These are phyloP conservation scores for Aspergillus eucalypticola DNA, from an alignment of 2,329 filamentous ascomycete genomes.

Conservation along the genomic window DNA sequence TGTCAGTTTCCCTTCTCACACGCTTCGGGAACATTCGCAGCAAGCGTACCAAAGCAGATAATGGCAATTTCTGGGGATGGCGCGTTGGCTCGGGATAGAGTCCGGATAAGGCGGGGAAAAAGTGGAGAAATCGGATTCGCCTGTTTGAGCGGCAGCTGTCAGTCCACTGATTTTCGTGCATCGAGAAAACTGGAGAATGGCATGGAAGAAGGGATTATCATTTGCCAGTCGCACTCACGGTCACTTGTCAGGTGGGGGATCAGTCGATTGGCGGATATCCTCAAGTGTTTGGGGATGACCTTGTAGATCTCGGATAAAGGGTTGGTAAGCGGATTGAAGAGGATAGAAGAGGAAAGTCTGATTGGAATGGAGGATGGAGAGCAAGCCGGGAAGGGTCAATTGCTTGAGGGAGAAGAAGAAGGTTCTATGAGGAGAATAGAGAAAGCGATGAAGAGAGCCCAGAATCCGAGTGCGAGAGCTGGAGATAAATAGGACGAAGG, in stretches of 20 bases:
- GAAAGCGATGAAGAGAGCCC: background rate
- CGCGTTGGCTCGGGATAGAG: constrained; percentile 19
- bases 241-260: constrained; percentile 18
- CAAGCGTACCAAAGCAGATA: constrained; percentile 9
- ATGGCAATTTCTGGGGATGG: constrained; percentile 5
- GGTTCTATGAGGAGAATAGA: background rate
- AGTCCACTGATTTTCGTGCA: constrained; percentile 11
- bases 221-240: constrained; percentile 13
- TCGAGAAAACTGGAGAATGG: constrained; percentile 7
- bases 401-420: background rate
- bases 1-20: constrained; percentile 14
- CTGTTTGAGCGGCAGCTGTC: constrained; percentile 11
- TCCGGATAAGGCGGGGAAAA: constrained; percentile 30
- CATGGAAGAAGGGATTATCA: constrained; percentile 7
- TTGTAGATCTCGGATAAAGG: background rate
- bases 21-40: constrained; percentile 7
- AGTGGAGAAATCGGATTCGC: constrained; percentile 26
- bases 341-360: background rate
- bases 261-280: background rate
- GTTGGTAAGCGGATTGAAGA: background rate
- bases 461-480: background rate
- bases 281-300: background rate
- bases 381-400: background rate
- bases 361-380: background rate
- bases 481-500: background rate